Evolutionary conservation across 2,329 filamentous ascomycete species (phyloP).

Genomic region (Magnaporthiopsis incrustans): DNA sequence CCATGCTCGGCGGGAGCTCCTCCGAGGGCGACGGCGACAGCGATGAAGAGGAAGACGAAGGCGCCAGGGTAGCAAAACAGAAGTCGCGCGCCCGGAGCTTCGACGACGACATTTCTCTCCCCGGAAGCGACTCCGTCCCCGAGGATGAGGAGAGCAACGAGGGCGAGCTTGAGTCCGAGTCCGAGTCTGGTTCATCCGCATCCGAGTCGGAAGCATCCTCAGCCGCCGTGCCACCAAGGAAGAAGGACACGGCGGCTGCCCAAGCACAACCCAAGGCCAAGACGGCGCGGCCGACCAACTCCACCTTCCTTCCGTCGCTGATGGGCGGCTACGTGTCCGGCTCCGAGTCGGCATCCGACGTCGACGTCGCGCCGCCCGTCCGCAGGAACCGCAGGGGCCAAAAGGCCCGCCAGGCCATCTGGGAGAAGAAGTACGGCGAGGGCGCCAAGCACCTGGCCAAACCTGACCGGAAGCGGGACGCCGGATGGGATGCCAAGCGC

Average conservation of each 20-base stretch:
- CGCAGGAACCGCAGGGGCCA: slow-evolving; percentile 70
- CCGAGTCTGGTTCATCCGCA: background rate
- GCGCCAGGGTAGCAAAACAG: slow-evolving; percentile 12
- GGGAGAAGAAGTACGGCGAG: slow-evolving; percentile 71
- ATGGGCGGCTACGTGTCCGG: slow-evolving; percentile 76
- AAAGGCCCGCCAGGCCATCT: slow-evolving; percentile 67
- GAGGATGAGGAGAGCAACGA: background rate
- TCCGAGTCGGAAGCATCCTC: slow-evolving; percentile 3
- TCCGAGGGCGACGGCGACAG: slow-evolving; percentile 19
- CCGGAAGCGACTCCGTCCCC: slow-evolving; percentile 2
- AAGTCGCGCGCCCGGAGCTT: background rate
- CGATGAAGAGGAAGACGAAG: slow-evolving; percentile 21
- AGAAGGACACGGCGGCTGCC: slow-evolving; percentile 8
- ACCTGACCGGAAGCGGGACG: slow-evolving; percentile 22
- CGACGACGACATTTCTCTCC: slow-evolving; percentile 8
- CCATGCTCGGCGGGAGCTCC: slow-evolving; percentile 20
- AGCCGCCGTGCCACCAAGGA: slow-evolving; percentile 7
- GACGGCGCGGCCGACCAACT: slow-evolving; percentile 24
- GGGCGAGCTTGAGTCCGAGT: background rate
- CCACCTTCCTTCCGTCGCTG: slow-evolving; percentile 65
- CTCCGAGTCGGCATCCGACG: slow-evolving; percentile 60
- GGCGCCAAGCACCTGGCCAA: slow-evolving; percentile 57
- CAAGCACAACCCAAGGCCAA: slow-evolving; percentile 12
- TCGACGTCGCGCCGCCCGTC: slow-evolving; percentile 48
- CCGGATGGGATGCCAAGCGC: slow-evolving; percentile 49